Evolutionary conservation across 768 basidiomycete genomes (phyloP).

Genomic region (Mycena pura): DNA sequence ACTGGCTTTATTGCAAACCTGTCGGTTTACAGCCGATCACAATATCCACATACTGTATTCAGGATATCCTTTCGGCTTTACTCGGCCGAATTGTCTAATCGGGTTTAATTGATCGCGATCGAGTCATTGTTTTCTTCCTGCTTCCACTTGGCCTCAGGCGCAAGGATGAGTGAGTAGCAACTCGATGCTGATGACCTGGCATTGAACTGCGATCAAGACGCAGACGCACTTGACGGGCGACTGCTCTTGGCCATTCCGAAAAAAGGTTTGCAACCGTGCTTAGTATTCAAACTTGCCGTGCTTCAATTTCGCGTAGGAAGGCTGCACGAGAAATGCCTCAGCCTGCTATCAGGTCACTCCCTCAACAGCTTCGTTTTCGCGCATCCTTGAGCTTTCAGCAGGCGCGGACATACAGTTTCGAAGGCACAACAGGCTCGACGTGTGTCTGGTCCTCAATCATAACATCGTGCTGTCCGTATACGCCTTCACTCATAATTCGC

Average conservation of each 20-base stretch:
- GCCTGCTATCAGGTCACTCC: slow-evolving; percentile 75
- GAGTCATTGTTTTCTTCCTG: not conserved
- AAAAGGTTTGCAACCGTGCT: slow-evolving; percentile 68
- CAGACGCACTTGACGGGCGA: slow-evolving; percentile 83
- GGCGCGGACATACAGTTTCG: slow-evolving; percentile 97
- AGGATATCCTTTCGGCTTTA: too few relatives aligned
- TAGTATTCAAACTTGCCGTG: not conserved
- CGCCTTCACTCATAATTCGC: not conserved
- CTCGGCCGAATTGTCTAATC: not conserved
- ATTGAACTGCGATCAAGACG: slow-evolving; percentile 47
- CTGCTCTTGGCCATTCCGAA: slow-evolving; percentile 96
- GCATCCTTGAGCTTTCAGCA: slow-evolving; percentile 38
- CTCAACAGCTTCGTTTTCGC: not conserved
- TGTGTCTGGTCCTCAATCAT: slow-evolving; percentile 93
- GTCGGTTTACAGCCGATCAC: too few relatives aligned
- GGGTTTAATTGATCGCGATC: not conserved
- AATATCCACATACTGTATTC: too few relatives aligned
- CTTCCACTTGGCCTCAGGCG: not conserved
- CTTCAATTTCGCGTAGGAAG: slow-evolving; percentile 58
- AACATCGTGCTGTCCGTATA: slow-evolving; percentile 87
- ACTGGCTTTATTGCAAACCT: too few relatives aligned
- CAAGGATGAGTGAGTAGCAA: slow-evolving; percentile 17
- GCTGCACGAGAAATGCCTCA: slow-evolving; percentile 88
- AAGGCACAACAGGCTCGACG: slow-evolving; percentile 85
- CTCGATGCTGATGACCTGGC: not conserved